Conservation (phyloP, 768 basidiomycete species). For the Glaciozyma martinii region DNA sequence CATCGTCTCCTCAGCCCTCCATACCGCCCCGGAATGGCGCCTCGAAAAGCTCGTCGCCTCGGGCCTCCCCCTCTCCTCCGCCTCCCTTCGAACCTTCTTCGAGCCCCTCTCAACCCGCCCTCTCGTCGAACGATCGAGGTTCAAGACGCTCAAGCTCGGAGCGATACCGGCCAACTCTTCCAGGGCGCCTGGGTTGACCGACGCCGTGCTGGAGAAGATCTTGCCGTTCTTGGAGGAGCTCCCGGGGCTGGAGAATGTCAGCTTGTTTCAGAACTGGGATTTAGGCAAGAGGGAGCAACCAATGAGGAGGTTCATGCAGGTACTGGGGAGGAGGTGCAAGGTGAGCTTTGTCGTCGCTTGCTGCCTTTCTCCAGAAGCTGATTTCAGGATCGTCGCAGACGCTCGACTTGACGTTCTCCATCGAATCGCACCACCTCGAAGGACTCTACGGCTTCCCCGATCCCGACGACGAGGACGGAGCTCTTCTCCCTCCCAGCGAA, state of each 20-base stretch:
- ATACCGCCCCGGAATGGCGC: constrained; percentile 11
- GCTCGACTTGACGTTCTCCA: constrained; percentile 16
- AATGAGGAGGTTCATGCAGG: constrained; percentile 16
- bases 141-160: constrained; percentile 30
- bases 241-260: constrained; percentile 23
- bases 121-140: not conserved
- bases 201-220: constrained; percentile 21
- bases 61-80: constrained; percentile 24
- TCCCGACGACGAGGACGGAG: constrained; percentile 4
- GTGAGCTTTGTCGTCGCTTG: constrained; percentile 5
- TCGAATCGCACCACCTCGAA: constrained; percentile 25
- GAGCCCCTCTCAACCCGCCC: constrained; percentile 10
- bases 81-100: constrained; percentile 29
- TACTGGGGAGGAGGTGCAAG: constrained; percentile 17
- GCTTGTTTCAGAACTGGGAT: constrained; percentile 18
- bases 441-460: constrained; percentile 5
- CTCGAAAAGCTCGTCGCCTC: constrained; percentile 32
- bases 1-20: constrained; percentile 23
- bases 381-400: constrained; percentile 3
- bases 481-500: not conserved
- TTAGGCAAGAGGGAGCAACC: constrained; percentile 14
- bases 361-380: not conserved
- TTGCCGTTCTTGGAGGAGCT: constrained; percentile 25
- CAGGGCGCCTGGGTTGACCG: constrained; percentile 22
- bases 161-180: constrained; percentile 14